Evolutionary conservation across 2,329 filamentous ascomycete species (phyloP).

Genomic region (Lachnellula cervina): DNA sequence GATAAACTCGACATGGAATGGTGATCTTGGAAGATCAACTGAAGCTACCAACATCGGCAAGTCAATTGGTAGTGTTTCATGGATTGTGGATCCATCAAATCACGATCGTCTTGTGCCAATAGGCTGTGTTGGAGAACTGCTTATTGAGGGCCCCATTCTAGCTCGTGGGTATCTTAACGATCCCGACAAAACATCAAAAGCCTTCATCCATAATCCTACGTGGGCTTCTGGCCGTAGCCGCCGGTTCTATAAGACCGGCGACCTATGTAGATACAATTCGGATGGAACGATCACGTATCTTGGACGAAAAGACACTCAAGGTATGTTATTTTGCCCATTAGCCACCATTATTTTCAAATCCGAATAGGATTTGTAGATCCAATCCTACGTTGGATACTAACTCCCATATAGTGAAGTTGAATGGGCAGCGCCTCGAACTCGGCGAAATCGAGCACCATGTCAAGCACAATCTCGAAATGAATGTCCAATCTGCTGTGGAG

Average conservation of each 20-base stretch:
- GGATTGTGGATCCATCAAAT: constrained; percentile 13
- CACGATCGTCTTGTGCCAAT: constrained; percentile 12
- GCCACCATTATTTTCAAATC: too few relatives aligned
- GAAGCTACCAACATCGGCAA: constrained; percentile 12
- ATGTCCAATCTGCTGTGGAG: constrained; percentile 4
- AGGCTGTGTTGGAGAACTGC: constrained; percentile 18
- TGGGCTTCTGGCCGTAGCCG: constrained; percentile 13
- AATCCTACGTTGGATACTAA: too few relatives aligned
- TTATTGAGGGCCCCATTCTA: constrained; percentile 20
- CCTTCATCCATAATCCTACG: constrained; percentile 13
- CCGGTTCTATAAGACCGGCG: constrained; percentile 32
- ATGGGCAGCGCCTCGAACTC: constrained; percentile 59
- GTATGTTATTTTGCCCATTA: not conserved
- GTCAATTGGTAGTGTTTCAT: constrained; percentile 4
- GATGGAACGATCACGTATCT: constrained; percentile 57
- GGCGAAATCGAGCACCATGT: constrained; percentile 48
- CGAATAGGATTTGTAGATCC: too few relatives aligned
- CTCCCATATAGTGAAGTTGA: constrained; percentile 45
- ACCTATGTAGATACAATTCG: constrained; percentile 43
- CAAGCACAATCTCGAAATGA: not conserved
- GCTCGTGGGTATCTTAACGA: constrained; percentile 21
- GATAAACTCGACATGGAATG: constrained; percentile 7
- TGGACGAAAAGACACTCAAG: constrained; percentile 57
- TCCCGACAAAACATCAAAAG: constrained; percentile 7
- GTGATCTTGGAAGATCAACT: constrained; percentile 1